Percentiles rank a stretch among this genome's conserved stretches.
These are phyloP conservation scores for Keithomyces neogunnii DNA, from an alignment of 2,329 filamentous ascomycete genomes.

Conservation along the genomic window DNA sequence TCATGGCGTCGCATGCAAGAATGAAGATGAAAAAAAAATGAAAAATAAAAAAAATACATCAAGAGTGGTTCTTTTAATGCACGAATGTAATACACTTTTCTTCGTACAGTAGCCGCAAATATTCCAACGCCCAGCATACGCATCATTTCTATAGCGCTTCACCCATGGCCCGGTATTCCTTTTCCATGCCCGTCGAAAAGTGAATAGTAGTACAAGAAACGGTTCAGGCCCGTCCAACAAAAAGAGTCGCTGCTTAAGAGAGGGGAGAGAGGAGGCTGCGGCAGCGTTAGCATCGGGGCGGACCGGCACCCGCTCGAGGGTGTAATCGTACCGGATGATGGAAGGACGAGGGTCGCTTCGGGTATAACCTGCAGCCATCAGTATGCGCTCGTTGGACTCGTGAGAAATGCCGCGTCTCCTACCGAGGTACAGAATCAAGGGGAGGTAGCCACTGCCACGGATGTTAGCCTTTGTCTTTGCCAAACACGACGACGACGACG, in stretches of 20 bases:
- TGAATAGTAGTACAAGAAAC: neutral
- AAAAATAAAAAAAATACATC: neutral
- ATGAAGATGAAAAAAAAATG: too few relatives aligned
- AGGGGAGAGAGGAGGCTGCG: slow-evolving; percentile 55
- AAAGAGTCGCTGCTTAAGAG: slow-evolving; percentile 33
- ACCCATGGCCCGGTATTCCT: neutral
- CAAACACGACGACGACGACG: neutral
- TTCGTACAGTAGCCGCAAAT: neutral
- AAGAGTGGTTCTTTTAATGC: neutral
- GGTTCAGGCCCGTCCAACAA: neutral
- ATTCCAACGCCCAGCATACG: neutral
- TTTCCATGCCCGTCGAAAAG: neutral
- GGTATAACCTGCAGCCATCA: slow-evolving; percentile 64
- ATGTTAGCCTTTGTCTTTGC: slow-evolving; percentile 23
- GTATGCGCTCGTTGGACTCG: slow-evolving; percentile 9
- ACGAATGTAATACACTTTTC: neutral
- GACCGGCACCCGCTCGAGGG: too few relatives aligned
- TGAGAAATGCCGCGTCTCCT: slow-evolving; percentile 20
- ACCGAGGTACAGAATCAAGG: slow-evolving; percentile 95
- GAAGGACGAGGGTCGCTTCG: slow-evolving; percentile 87
- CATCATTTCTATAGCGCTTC: neutral
- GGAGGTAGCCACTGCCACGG: slow-evolving; percentile 73
- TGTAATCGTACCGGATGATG: slow-evolving; percentile 41
- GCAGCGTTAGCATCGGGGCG: slow-evolving; percentile 13
- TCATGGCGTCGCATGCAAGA: too few relatives aligned